Evolutionary conservation across 441 rosid species (phyloP).

Genomic region (Erodium moschatum): DNA sequence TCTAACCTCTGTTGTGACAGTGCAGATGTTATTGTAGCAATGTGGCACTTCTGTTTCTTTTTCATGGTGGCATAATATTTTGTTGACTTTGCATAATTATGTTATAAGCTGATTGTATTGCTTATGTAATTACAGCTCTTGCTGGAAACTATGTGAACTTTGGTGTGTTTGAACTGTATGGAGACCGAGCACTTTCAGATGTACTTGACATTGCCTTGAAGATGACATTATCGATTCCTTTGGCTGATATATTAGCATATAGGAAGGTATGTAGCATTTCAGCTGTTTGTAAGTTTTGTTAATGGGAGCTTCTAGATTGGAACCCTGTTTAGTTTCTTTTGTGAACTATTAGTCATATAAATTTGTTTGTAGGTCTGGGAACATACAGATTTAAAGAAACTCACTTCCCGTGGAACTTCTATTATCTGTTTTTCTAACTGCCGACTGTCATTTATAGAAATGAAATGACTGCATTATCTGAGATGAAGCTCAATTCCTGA

Average conservation of each 20-base stretch:
- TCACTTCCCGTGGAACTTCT: not conserved
- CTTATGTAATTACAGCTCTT: conserved; percentile 55
- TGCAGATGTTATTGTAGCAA: not conserved
- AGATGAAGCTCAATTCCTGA: not conserved
- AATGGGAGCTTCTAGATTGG: not conserved
- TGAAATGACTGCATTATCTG: not conserved
- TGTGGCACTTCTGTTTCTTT: not conserved
- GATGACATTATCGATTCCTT: conserved; percentile 84
- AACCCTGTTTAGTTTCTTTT: not conserved
- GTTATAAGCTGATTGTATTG: not conserved
- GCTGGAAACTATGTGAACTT: conserved; percentile 93
- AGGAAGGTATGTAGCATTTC: conserved; percentile 53
- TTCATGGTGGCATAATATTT: not conserved
- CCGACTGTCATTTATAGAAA: not conserved
- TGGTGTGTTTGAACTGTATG: conserved; percentile 96
- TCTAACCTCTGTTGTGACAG: conserved; percentile 1
- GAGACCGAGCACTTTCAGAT: conserved; percentile 94
- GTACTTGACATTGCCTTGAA: conserved; percentile 87
- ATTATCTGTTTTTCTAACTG: not conserved
- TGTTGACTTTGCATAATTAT: not conserved
- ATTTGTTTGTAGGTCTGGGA: not conserved
- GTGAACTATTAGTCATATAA: not conserved
- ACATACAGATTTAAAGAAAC: not conserved
- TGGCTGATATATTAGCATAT: conserved; percentile 83
- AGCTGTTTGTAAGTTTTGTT: not conserved